Evolutionary conservation across 495 filamentous ascomycete species (phyloP).

Genomic region (Penicillium bovifimosum): DNA sequence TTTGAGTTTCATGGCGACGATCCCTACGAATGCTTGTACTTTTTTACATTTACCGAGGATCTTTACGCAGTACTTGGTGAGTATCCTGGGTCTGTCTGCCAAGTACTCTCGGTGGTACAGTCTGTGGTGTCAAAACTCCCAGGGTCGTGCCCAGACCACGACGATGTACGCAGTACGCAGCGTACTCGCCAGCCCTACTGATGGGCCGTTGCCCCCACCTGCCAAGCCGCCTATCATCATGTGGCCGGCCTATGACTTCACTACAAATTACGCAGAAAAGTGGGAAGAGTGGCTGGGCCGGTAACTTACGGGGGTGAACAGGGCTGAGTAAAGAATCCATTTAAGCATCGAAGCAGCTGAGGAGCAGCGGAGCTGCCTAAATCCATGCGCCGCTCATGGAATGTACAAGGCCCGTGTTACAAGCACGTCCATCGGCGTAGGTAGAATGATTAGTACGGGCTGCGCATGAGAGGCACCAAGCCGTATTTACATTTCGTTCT

Average conservation of each 20-base stretch:
- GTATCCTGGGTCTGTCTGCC: neutral
- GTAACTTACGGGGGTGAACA: neutral
- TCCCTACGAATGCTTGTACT: neutral
- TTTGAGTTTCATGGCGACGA: constrained; percentile 1
- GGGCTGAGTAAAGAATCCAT: no score
- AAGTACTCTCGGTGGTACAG: neutral
- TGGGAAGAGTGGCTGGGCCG: constrained; percentile 1
- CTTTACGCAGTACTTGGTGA: neutral
- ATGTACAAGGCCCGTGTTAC: no score
- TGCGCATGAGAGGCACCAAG: neutral
- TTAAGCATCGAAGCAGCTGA: neutral
- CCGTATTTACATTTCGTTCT: neutral
- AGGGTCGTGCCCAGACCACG: constrained; percentile 6
- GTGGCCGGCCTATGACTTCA: constrained; percentile 19
- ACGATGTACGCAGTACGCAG: no score
- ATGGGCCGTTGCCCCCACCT: constrained; percentile 14
- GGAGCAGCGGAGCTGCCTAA: no score
- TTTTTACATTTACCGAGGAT: neutral
- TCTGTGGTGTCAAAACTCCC: neutral
- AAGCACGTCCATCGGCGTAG: neutral
- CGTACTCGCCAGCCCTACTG: constrained; percentile 23
- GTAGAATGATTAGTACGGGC: neutral
- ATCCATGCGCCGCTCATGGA: neutral
- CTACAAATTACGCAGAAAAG: no score
- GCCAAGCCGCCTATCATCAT: constrained; percentile 14